A percentile compares a stretch with the other conserved stretches of the same genome.
Evolutionary conservation across 805 yeast species (phyloP).

Genomic region (Candida sakaeoensis): DNA sequence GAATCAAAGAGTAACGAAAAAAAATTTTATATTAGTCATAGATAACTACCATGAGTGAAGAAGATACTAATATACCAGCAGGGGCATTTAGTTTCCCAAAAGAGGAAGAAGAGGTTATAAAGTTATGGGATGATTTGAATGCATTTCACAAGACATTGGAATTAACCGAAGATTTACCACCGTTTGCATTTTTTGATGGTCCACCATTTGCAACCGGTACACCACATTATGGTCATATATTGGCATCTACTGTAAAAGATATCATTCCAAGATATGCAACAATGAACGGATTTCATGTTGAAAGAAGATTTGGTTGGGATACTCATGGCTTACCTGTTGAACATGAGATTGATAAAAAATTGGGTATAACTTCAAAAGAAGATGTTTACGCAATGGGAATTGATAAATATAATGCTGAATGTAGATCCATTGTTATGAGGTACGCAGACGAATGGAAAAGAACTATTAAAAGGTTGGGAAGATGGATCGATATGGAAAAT

Average conservation of each 20-base stretch:
- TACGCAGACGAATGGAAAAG: conserved; percentile 93
- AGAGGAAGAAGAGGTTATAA: conserved; percentile 82
- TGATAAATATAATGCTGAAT: conserved; percentile 88
- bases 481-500: conserved; percentile 99
- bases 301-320: conserved; percentile 99
- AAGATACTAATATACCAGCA: conserved; percentile 12
- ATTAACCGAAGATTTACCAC: conserved; percentile 79
- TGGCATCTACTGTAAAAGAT: conserved; percentile 96
- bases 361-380: conserved; percentile 87
- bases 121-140: conserved; percentile 83
- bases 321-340: conserved; percentile 99
- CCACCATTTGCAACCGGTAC: conserved; percentile 99
- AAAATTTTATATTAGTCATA: conserved; percentile 6
- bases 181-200: conserved; percentile 94
- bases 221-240: conserved; percentile 97
- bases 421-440: conserved; percentile 96
- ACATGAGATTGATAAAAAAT: conserved; percentile 96
- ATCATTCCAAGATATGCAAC: conserved; percentile 96
- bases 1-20: background rate
- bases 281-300: conserved; percentile 95
- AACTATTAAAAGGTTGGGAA: conserved; percentile 90
- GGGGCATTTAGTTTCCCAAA: conserved; percentile 68
- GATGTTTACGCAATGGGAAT: conserved; percentile 95
- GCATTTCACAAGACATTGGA: conserved; percentile 90
- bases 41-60: conserved; percentile 15